These are phyloP conservation scores for Capsicum pubescens DNA, from an alignment of 257 asterid genomes.

Conservation along the genomic window DNA sequence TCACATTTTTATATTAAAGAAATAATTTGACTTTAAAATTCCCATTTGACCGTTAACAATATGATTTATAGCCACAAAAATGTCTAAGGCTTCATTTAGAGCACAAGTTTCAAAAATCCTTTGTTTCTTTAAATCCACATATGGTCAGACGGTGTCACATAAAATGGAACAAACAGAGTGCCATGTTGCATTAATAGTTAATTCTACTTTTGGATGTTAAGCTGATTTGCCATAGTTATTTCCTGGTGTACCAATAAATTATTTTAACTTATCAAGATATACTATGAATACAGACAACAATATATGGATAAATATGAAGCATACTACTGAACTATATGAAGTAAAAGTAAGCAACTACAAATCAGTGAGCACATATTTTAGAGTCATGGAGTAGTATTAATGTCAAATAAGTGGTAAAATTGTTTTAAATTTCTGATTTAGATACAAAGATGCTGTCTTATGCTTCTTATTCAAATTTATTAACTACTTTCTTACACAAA, in stretches of 20 bases:
- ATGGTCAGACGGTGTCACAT: not conserved
- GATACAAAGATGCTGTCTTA: not conserved
- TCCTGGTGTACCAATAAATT: not conserved
- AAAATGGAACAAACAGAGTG: not conserved
- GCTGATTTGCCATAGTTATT: not conserved
- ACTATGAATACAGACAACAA: not conserved
- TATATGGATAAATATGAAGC: not conserved
- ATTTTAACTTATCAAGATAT: not conserved
- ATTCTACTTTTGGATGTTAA: not conserved
- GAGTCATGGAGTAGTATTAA: not conserved
- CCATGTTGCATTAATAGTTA: not conserved
- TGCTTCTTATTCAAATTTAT: not conserved
- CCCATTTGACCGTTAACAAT: not conserved
- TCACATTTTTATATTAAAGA: not conserved
- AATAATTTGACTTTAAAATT: constrained; percentile 8
- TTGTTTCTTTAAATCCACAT: not conserved
- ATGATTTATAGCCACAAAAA: not conserved
- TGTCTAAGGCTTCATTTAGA: not conserved
- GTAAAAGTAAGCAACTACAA: too few relatives aligned
- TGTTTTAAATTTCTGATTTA: too few relatives aligned
- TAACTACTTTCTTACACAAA: not conserved
- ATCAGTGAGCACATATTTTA: not conserved
- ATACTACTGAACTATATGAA: not conserved
- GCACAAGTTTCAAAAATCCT: not conserved
- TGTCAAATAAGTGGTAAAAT: not conserved